Conservation (phyloP, 352 stramenopile genomes). For the Globisporangium nunn region DNA sequence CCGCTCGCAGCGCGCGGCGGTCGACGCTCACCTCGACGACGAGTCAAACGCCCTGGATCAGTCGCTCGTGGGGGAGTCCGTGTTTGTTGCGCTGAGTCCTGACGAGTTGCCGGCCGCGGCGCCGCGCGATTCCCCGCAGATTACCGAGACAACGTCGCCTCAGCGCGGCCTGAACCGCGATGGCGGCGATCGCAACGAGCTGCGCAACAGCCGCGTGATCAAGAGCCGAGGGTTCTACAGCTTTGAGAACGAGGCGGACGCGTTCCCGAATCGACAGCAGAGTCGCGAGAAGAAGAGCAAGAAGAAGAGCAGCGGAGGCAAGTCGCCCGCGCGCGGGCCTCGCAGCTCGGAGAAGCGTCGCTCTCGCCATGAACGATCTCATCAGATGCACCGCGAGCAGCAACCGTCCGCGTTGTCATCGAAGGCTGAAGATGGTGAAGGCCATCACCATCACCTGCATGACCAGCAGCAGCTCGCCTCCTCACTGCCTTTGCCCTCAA, state of each 20-base stretch:
- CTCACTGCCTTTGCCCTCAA: neutral
- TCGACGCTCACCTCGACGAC: constrained; percentile 2
- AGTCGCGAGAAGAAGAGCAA: neutral
- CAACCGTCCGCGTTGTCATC: neutral
- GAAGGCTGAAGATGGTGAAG: neutral
- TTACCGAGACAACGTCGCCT: constrained; percentile 32
- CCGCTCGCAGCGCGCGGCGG: constrained; percentile 6
- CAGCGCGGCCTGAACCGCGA: constrained; percentile 7
- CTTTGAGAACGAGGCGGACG: constrained; percentile 22
- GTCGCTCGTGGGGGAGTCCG: constrained; percentile 57
- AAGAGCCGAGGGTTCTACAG: constrained; percentile 76
- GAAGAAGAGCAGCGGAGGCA: constrained; percentile 1
- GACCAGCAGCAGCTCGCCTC: neutral
- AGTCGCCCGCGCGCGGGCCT: constrained; percentile 1
- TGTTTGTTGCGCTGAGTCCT: constrained; percentile 49
- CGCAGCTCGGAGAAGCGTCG: neutral
- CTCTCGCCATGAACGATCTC: neutral
- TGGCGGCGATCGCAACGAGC: neutral
- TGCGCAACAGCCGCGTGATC: constrained; percentile 63
- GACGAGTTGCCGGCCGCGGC: constrained; percentile 5
- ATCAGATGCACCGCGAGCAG: neutral
- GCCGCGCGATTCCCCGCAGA: constrained; percentile 13
- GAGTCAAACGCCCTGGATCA: constrained; percentile 40
- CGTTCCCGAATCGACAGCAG: constrained; percentile 4
- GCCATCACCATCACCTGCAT: neutral